phyloP scores from a whole-genome alignment of 441 rosid species.

The Gossypium trilobum region DNA sequence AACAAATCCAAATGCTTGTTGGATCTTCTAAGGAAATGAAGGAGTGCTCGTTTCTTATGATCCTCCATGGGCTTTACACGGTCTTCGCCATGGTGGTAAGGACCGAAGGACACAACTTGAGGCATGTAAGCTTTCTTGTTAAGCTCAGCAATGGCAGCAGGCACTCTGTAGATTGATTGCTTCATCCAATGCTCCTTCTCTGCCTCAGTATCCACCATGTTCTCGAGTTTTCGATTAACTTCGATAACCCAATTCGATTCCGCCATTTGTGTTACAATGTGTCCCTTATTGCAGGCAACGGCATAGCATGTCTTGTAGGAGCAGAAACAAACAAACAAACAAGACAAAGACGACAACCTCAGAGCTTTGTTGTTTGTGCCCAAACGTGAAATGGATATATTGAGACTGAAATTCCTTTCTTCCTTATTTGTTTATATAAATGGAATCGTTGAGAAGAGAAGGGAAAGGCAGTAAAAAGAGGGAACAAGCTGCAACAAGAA shows the following conservation, averaged over 20 bases:
- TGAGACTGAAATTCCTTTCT: not conserved
- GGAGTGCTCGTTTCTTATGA: slow-evolving; percentile 37
- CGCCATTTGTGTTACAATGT: not conserved
- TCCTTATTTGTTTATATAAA: not conserved
- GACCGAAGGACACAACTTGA: slow-evolving; percentile 39
- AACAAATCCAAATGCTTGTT: slow-evolving; percentile 17
- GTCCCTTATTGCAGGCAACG: not conserved
- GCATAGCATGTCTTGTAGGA: not conserved
- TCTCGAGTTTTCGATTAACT: slow-evolving; percentile 15
- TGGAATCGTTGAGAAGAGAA: not conserved
- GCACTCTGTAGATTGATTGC: slow-evolving; percentile 30
- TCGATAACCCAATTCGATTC: slow-evolving; percentile 17
- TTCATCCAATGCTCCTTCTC: slow-evolving; percentile 23
- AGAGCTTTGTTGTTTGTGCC: not conserved
- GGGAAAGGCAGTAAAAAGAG: not conserved
- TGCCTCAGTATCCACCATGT: slow-evolving; percentile 10
- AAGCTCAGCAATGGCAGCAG: slow-evolving; percentile 18
- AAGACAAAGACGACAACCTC: not conserved
- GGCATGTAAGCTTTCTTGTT: slow-evolving; percentile 31
- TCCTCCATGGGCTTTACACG: slow-evolving; percentile 40
- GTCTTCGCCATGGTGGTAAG: slow-evolving; percentile 26
- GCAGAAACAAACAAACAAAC: not conserved
- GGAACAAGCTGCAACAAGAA: not conserved
- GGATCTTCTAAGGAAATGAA: slow-evolving; percentile 26
- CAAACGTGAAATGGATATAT: not conserved